These are phyloP conservation scores for Fusarium sp. DNA, from an alignment of 2,329 filamentous ascomycete genomes.

Conservation along the genomic window DNA sequence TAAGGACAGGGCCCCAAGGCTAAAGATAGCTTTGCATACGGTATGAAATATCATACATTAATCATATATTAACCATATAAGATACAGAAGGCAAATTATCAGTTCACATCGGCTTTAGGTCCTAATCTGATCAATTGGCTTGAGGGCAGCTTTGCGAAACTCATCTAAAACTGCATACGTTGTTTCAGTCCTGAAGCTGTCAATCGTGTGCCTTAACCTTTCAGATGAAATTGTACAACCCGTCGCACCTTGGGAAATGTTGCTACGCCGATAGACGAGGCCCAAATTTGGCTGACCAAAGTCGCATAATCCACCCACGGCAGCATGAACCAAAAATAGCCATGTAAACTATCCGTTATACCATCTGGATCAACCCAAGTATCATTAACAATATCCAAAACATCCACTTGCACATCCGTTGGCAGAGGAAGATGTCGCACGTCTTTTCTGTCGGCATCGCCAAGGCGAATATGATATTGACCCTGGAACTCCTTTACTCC, in stretches of 20 bases:
- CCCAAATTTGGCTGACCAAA: background rate
- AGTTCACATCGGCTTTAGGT: background rate
- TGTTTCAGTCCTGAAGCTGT: background rate
- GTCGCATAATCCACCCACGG: background rate
- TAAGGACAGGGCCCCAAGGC: too few relatives aligned
- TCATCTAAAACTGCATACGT: background rate
- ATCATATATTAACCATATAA: background rate
- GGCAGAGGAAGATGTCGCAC: background rate
- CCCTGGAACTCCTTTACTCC: background rate
- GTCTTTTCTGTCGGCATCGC: background rate
- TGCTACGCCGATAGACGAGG: background rate
- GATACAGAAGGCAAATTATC: background rate
- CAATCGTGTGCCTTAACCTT: background rate
- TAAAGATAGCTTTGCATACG: too few relatives aligned
- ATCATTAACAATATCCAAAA: background rate
- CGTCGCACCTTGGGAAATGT: background rate
- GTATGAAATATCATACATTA: too few relatives aligned
- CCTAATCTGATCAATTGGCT: background rate
- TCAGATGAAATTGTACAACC: background rate
- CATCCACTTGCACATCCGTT: background rate
- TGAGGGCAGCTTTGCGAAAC: background rate
- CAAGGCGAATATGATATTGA: background rate
- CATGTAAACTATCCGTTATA: background rate
- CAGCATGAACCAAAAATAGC: background rate
- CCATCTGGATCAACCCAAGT: background rate